Evolutionary conservation across 805 yeast genomes (phyloP), one percentile per base, ranked within the genome.

Genomic region (Ogataea pignaliae): DNA sequence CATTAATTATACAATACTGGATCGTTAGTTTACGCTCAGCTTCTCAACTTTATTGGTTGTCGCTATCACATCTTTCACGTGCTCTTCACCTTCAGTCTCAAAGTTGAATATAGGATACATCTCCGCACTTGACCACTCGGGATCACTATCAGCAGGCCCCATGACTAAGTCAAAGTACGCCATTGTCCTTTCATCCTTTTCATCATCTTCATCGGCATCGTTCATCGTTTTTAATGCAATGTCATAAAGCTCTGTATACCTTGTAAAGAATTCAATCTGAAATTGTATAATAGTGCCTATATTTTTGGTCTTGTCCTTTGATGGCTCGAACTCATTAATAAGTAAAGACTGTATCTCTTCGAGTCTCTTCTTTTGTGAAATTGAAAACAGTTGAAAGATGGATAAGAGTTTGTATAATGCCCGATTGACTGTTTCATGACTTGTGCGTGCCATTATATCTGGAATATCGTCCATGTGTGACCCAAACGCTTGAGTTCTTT

Each of bases 41-140:
- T 21, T 21, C 26, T 21, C 26, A 21, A 21, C 7, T 21, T 21
- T 7, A 21, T 21, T 21, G 26, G 26, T 21, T 5, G 26, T 21
- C 7, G 26, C 26, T 21, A 7, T 21, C 7, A 21, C 26, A 7
- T 21, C 33, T 21, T 28, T 41, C 36, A 43, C 36, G 13, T 30
- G 14, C 26, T 38, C 47, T 28, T 45, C 41, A 10, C 40, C 44
- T 2, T 45, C 26, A 21, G 29, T n/a, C 16, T 41, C 43, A 39
- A 57, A 59, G 39, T 51, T 53, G 40, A 54, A 56, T 18, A 58
- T 47, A 2, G 65, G 63, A 12, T 44, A 37, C 41, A 61, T 43
- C 7, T 63, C 42, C 26, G 43, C 46, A 6, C 44, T 45, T 10
- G 50, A 31, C 59, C 59, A 57, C 12, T 47, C 58, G 5, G 43